These are phyloP conservation scores for Mycosphaerella arachidis DNA, from an alignment of 2,329 filamentous ascomycete species.

Conservation along the genomic window DNA sequence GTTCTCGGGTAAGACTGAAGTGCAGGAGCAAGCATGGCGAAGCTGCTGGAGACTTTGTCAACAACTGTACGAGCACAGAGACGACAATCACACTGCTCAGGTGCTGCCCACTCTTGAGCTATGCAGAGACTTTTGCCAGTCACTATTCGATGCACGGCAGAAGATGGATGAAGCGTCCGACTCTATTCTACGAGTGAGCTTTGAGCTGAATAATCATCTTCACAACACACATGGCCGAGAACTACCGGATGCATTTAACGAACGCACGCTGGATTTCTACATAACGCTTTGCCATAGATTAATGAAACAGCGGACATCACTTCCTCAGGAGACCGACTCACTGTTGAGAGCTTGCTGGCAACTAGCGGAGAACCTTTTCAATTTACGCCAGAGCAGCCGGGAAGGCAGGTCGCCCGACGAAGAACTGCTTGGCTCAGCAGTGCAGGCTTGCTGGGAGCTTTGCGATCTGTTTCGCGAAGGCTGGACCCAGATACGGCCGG, in stretches of 20 bases:
- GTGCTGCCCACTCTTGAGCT: constrained; percentile 75
- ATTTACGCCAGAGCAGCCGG: constrained; percentile 72
- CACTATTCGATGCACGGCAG: constrained; percentile 79
- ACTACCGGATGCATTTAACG: constrained; percentile 79
- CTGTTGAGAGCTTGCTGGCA: constrained; percentile 84
- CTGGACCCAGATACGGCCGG: constrained; percentile 83
- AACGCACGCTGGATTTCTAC: constrained; percentile 89
- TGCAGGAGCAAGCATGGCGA: constrained; percentile 86
- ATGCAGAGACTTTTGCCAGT: constrained; percentile 87
- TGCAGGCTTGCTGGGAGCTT: constrained; percentile 91
- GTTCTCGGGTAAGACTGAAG: constrained; percentile 66
- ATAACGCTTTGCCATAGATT: constrained; percentile 87
- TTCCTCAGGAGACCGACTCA: constrained; percentile 77
- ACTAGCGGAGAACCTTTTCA: constrained; percentile 89
- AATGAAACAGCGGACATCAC: constrained; percentile 85
- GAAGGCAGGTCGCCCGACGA: constrained; percentile 72
- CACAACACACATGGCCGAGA: constrained; percentile 86
- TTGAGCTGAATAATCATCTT: constrained; percentile 91
- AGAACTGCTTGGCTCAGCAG: constrained; percentile 78
- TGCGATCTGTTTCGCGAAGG: constrained; percentile 90
- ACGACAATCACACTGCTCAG: constrained; percentile 64
- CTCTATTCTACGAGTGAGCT: constrained; percentile 84
- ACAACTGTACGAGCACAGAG: constrained; percentile 75
- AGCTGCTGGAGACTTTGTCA: constrained; percentile 92
- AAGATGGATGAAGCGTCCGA: constrained; percentile 75